phyloP scores from a whole-genome alignment of 2,329 filamentous ascomycete genomes.

The Beauveria caledonica region DNA sequence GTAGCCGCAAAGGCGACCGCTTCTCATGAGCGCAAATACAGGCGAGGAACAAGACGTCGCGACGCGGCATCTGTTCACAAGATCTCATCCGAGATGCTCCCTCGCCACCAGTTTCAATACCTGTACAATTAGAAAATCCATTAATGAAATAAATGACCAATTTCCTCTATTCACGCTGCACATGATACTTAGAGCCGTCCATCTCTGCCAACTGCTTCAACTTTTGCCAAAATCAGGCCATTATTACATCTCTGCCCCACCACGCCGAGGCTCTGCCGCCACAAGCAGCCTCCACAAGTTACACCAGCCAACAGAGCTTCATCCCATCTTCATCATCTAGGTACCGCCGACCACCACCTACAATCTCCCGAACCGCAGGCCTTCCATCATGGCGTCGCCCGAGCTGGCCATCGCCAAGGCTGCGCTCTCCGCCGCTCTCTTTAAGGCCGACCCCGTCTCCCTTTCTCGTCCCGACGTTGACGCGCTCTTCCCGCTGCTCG shows the following conservation, averaged over 20 bases:
- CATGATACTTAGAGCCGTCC: background rate
- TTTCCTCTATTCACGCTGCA: background rate
- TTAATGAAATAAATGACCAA: constrained; percentile 1
- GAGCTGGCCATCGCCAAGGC: constrained; percentile 72
- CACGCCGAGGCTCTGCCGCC: constrained; percentile 11
- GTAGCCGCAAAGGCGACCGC: constrained; percentile 75
- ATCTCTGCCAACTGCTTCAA: background rate
- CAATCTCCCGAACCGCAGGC: background rate
- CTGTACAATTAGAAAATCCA: background rate
- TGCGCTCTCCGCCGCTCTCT: constrained; percentile 63
- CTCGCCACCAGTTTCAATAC: background rate
- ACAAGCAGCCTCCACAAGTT: background rate
- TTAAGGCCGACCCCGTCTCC: constrained; percentile 65
- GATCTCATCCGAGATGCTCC: background rate
- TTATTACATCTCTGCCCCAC: background rate
- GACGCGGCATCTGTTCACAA: background rate
- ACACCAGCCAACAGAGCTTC: background rate
- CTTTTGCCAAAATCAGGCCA: constrained; percentile 6
- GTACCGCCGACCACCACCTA: background rate
- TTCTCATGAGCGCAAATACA: constrained; percentile 46
- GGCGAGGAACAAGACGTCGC: background rate
- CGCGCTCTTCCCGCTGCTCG: constrained; percentile 58
- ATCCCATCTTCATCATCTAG: background rate
- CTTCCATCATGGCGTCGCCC: constrained; percentile 50
- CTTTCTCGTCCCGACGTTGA: constrained; percentile 62